Evolutionary conservation across 169 alveolate species (phyloP), one percentile per base, ranked within the genome.

Genomic region (Toxoplasma gondii): DNA sequence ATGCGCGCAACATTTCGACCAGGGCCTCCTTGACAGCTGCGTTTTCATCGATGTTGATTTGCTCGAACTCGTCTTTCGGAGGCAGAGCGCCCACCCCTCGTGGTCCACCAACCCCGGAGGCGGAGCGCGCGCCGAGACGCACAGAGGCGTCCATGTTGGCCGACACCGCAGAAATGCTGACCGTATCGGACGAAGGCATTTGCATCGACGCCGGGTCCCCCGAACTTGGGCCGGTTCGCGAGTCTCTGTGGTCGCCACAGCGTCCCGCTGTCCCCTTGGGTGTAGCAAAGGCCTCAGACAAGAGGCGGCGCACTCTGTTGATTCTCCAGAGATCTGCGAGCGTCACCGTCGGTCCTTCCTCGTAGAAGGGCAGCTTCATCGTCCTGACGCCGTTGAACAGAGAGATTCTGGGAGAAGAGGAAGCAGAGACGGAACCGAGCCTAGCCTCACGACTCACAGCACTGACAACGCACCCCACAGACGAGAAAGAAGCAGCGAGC

Each of bases 11-110:
- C n/a, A 91, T 36, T 16, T 78, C 87, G 0, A 4, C 36, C 12
- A 91, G 70, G n/a, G 94, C 94, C 34, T 34, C 86, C 45, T 31
- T 90, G 10, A 91, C 83, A 82, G 80, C 86, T 4, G 49, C 86
- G 83, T 54, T n/a, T 0, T 69, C 91, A 4, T 91, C 94, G 27
- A 41, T 74, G 7, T 54, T 34, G 31, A 91, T 16, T 27, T 39
- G 69, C n/a, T 87, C 86, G n/a, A 17, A 80, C 9, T 36, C 74
- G 10, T 44, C 81, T 39, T 78, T 69, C 38, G 29, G n/a, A 64
- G 74, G n/a, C 34, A 31, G 22, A 19, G 74, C 24, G 4, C 74
- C 74, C 12, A 12, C 58, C 4, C 12, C 12, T 49, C 58, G 22
- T 49, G 4, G 22, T 49, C 58, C 58, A 12, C 58, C 58, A 49